Evolutionary conservation across 75 land plant genomes (phyloP).

Genomic region (Pseudotsuga menziesii): DNA sequence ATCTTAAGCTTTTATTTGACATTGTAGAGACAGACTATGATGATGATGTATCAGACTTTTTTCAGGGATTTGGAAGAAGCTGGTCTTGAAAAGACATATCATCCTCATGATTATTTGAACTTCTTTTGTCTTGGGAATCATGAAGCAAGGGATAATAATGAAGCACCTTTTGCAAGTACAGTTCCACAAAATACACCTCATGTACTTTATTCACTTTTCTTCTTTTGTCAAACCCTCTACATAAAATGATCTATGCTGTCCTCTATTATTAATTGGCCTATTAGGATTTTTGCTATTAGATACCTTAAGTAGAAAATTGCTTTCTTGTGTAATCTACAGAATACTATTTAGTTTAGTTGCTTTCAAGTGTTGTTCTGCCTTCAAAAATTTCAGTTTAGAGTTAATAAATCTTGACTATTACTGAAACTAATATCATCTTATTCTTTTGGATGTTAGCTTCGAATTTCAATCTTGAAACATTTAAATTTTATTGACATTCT

Average conservation of each 20-base stretch:
- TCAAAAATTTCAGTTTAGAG: conserved; percentile 14
- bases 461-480: background rate
- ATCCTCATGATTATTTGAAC: conserved; percentile 66
- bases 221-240: background rate
- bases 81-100: conserved; percentile 25
- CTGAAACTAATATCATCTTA: background rate
- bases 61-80: conserved; percentile 41
- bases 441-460: background rate
- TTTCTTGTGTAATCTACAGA: background rate
- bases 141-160: conserved; percentile 23
- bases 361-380: background rate
- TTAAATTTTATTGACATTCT: background rate
- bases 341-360: background rate
- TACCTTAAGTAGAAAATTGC: background rate
- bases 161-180: conserved; percentile 13
- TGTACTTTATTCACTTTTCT: conserved; percentile 21
- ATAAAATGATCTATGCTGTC: background rate
- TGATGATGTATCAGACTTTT: conserved; percentile 78
- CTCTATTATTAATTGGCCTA: background rate
- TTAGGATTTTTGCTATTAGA: background rate
- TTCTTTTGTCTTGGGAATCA: conserved; percentile 83
- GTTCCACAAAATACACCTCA: conserved; percentile 19
- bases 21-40: conserved; percentile 49
- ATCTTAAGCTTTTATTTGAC: background rate
- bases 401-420: conserved; percentile 4